phyloP scores from a whole-genome alignment of 2,329 filamentous ascomycete genomes.

The Trichothecium sympodiale region DNA sequence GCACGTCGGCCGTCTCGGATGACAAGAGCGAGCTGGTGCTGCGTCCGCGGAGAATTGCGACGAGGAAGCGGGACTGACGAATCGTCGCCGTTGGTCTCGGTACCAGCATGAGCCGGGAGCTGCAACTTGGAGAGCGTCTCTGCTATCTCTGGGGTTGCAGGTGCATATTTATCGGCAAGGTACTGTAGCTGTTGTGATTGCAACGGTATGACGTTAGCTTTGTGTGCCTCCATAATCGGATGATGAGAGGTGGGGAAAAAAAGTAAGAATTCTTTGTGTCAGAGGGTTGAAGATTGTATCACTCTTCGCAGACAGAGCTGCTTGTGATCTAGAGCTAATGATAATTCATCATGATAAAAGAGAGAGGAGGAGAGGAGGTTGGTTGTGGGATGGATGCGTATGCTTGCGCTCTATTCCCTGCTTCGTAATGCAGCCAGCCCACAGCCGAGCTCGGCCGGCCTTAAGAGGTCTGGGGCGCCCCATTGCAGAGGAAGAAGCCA shows the following conservation, averaged over 20 bases:
- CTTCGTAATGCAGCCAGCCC: too few relatives aligned
- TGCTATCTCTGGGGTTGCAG: constrained; percentile 52
- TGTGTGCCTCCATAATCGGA: neutral
- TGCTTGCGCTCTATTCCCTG: neutral
- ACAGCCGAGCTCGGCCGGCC: neutral
- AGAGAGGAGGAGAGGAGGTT: constrained; percentile 5
- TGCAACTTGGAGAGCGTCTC: constrained; percentile 57
- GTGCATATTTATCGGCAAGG: constrained; percentile 57
- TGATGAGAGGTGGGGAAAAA: constrained; percentile 2
- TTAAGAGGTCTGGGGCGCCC: neutral
- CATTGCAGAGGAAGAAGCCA: constrained; percentile 6
- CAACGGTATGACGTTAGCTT: constrained; percentile 7
- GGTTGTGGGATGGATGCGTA: constrained; percentile 9
- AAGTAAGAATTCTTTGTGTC: constrained; percentile 10
- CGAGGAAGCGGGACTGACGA: constrained; percentile 43
- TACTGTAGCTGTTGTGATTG: constrained; percentile 42
- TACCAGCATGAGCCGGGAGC: constrained; percentile 36
- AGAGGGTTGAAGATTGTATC: constrained; percentile 29
- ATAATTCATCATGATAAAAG: constrained; percentile 24
- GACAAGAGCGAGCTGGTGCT: constrained; percentile 49
- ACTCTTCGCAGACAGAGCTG: constrained; percentile 44
- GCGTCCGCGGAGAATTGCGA: constrained; percentile 26
- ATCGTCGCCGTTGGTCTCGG: constrained; percentile 29
- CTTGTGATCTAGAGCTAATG: constrained; percentile 82
- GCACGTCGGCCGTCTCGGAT: constrained; percentile 54